Evolutionary conservation across 2,329 filamentous ascomycete genomes (phyloP), one percentile per base, ranked within the genome.

Genomic region (Colletotrichum camelliae): DNA sequence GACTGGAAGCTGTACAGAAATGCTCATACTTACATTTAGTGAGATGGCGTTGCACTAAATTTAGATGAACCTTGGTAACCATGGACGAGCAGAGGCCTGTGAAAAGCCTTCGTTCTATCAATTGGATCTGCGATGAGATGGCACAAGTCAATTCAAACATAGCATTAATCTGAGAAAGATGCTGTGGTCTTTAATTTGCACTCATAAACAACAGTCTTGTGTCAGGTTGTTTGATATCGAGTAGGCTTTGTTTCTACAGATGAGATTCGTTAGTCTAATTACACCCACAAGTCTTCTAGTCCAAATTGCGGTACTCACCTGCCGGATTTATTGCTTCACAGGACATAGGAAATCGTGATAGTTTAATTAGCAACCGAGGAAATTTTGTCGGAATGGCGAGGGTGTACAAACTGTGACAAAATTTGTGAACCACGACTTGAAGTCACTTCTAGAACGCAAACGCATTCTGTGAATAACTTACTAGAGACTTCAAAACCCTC

Each of bases 1-100:
- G 0, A 24, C 6, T 7, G 10, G 10, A 52, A 13, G 12, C 12
- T 52, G n/a, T 0, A 21, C 13, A 7, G 1, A 0, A 52, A 21
- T 13, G 6, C 43, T 21, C n/a, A 52, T 13, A 7, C n/a, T 13
- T 13, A 52, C n/a, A 52, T 52, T 21, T 21, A 52, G 6, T 13
- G n/a, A 52, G 43, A 52, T 7, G 43, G 4, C 43, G n/a, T 52
- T 52, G 43, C 43, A 52, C n/a, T 21, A 13, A 13, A 6, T 13
- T 21, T 7, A 52, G 43, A 13, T 52, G 43, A 52, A 52, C n/a
- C 1, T 21, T 52, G n/a, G 21, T 1, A 13, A 21, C n/a, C n/a
- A 52, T 52, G 12, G 43, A 52, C 43, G n/a, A 21, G 43, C 43
- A 52, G n/a, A 24, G 43, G 43, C 18, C 10, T 48, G n/a, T 7